A percentile compares a stretch with the other conserved stretches of the same genome.
Conservation (phyloP, 352 stramenopile species). For the Phytopythium sindhum region DNA sequence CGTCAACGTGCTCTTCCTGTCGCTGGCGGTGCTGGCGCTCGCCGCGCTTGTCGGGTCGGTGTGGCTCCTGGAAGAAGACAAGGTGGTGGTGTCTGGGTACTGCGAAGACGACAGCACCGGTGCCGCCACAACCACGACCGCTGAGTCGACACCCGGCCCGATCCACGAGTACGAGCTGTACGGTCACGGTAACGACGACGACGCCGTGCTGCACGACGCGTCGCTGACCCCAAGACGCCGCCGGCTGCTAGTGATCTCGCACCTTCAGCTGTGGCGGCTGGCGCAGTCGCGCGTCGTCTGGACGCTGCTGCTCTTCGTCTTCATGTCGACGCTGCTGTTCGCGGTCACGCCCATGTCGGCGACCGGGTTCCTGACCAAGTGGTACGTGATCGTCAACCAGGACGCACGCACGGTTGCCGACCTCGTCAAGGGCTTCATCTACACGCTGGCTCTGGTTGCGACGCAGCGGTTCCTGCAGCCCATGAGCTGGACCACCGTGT, state of each 20-base stretch:
- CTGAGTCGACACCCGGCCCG: conserved; percentile 10
- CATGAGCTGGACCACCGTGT: conserved; percentile 44
- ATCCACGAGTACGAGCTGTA: conserved; percentile 21
- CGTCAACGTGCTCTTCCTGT: conserved; percentile 27
- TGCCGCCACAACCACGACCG: not conserved
- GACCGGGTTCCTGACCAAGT: conserved; percentile 52
- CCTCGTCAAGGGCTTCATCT: conserved; percentile 51
- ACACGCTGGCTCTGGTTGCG: conserved; percentile 49
- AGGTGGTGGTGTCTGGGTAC: not conserved
- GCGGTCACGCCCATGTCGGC: conserved; percentile 45
- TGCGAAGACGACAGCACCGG: conserved; percentile 3
- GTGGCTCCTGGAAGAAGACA: conserved; percentile 56
- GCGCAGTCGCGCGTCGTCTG: conserved; percentile 67
- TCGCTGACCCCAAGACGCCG: not conserved
- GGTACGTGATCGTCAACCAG: conserved; percentile 36
- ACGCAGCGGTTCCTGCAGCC: conserved; percentile 58
- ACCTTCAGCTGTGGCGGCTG: conserved; percentile 55
- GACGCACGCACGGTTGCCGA: conserved; percentile 48
- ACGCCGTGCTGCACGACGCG: conserved; percentile 10
- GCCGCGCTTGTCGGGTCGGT: conserved; percentile 43
- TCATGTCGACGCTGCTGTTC: conserved; percentile 54
- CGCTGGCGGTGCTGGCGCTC: conserved; percentile 30
- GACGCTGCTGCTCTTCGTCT: conserved; percentile 69
- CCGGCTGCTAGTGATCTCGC: conserved; percentile 11
- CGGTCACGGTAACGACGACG: conserved; percentile 10